phyloP scores from a whole-genome alignment of 2,329 filamentous ascomycete species.

The Scorias spongiosa region DNA sequence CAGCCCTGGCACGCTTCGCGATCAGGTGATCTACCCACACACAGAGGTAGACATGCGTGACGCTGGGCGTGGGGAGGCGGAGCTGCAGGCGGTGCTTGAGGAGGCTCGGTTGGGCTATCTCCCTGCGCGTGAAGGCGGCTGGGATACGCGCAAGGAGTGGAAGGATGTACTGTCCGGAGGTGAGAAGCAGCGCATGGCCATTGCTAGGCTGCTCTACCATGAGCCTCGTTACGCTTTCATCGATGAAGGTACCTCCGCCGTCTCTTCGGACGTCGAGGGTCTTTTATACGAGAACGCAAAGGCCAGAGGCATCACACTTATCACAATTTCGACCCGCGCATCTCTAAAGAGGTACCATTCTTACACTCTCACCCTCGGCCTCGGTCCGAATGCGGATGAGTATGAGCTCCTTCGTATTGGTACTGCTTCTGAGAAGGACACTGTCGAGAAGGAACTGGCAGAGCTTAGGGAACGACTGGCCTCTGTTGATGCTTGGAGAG shows the following conservation, averaged over 20 bases:
- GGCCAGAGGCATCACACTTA: constrained; percentile 81
- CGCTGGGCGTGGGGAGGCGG: constrained; percentile 59
- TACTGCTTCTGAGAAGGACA: constrained; percentile 81
- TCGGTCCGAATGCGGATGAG: constrained; percentile 65
- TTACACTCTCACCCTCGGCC: constrained; percentile 72
- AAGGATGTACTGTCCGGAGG: constrained; percentile 95
- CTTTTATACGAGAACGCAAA: constrained; percentile 87
- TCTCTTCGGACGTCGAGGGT: constrained; percentile 87
- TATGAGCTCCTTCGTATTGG: constrained; percentile 93
- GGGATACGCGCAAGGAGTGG: constrained; percentile 96
- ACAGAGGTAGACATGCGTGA: constrained; percentile 87
- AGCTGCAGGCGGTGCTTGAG: constrained; percentile 65
- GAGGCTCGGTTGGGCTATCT: constrained; percentile 79
- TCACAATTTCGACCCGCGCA: constrained; percentile 88
- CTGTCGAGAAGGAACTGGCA: constrained; percentile 78
- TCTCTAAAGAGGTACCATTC: constrained; percentile 93
- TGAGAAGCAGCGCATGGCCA: constrained; percentile 90
- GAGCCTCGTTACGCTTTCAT: constrained; percentile 89
- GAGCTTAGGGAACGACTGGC: constrained; percentile 67
- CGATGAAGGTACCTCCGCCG: constrained; percentile 89
- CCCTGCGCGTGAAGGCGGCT: constrained; percentile 81
- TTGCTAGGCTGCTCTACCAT: constrained; percentile 83
- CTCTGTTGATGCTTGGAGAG: constrained; percentile 74
- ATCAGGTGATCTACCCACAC: constrained; percentile 96
- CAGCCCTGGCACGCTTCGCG: constrained; percentile 77